Evolutionary conservation across 2,329 filamentous ascomycete genomes (phyloP).

Genomic region (Pseudocercospora cruenta): DNA sequence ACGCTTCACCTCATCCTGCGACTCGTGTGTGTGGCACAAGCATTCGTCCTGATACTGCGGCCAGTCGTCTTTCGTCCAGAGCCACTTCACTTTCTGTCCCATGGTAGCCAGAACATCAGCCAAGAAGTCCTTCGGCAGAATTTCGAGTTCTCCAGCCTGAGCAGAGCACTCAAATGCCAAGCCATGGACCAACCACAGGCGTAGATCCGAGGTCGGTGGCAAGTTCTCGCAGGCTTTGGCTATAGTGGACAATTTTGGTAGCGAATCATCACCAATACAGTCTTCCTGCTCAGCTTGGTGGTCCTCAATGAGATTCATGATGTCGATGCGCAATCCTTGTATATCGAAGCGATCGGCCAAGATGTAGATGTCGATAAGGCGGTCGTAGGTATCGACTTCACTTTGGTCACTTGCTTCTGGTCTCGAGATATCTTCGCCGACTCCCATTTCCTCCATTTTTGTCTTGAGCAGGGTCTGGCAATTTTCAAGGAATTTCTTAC

Average conservation of each 20-base stretch:
- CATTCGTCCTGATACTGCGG: not conserved
- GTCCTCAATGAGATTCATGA: not conserved
- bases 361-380: constrained; percentile 7
- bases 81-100: not conserved
- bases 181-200: not conserved
- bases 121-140: not conserved
- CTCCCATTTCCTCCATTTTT: not conserved
- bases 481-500: not conserved
- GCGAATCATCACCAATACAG: not conserved
- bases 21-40: not conserved
- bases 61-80: not conserved
- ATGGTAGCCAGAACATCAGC: not conserved
- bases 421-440: not conserved
- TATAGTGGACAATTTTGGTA: constrained; percentile 1
- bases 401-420: not conserved
- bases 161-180: not conserved
- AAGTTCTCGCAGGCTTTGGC: not conserved
- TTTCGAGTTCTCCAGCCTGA: not conserved
- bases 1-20: not conserved
- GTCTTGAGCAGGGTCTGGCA: not conserved
- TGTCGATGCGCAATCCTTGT: not conserved
- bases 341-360: constrained; percentile 16
- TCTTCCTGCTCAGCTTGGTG: not conserved
- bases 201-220: not conserved
- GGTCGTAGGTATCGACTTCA: constrained; percentile 1